Base-by-base conservation (phyloP, 495 filamentous ascomycete genomes). In the Aspergillus leporis region DNA sequence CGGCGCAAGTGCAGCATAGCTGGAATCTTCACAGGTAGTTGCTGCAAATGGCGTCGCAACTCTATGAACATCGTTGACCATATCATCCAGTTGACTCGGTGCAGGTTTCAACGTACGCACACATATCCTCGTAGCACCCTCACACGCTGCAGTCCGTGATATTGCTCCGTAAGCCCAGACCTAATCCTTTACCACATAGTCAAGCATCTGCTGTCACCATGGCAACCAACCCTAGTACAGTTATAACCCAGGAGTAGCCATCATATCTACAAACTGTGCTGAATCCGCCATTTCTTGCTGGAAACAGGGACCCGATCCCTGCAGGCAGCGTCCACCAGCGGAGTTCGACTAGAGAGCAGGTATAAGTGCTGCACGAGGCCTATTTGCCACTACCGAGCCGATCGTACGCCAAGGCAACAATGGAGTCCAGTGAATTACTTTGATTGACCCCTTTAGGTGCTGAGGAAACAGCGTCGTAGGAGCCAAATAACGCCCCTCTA, bases 381-480 rank as follows among this genome's bases (percentile, higher is more conserved):
- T 95, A 0, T 98, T 98, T 69, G 94, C 94, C 0, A 98, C 94
- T 12, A 98, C 94, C 0, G 95, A 95, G 0, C 78, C 96, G 5
- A 93, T 98, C 7, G 94, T 98, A 38, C 81, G 93, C 59, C 93
- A 97, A 72, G 94, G 97, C 66, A 89, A 90, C 66, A 97, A 96
- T 61, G 94, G 94, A 16, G 94, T 98, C 13, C 94, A 98, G 69
- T 98, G 94, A 94, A 98, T 98, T 62, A 91, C 92, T 3, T 98
- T 98, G n/a, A n/a, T n/a, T n/a, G n/a, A n/a, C n/a, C n/a, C n/a
- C n/a, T n/a, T n/a, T n/a, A n/a, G n/a, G n/a, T n/a, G n/a, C n/a
- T n/a, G n/a, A n/a, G n/a, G n/a, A n/a, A n/a, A n/a, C n/a, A n/a
- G n/a, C n/a, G n/a, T n/a, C n/a, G n/a, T n/a, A n/a, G n/a, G n/a